Percentiles rank a stretch among this genome's conserved stretches.
Conservation (phyloP, 306 rosid species). For the Aeschynomene evenia region DNA sequence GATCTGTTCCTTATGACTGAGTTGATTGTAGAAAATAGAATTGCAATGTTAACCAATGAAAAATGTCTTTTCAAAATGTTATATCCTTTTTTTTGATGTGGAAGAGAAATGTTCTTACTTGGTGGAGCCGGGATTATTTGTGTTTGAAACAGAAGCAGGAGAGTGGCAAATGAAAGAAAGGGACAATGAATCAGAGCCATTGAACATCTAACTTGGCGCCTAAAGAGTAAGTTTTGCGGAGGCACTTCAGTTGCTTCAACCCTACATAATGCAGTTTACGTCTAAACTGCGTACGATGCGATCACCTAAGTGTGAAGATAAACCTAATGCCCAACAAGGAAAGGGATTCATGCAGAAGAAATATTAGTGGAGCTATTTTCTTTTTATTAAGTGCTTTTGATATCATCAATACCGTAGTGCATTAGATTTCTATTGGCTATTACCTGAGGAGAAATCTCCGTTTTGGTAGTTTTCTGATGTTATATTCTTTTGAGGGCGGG, state of each 20-base stretch:
- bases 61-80: not conserved
- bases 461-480: slow-evolving; percentile 52
- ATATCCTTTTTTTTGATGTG: not conserved
- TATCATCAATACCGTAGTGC: slow-evolving; percentile 44
- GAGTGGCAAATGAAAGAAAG: slow-evolving; percentile 75
- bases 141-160: slow-evolving; percentile 64
- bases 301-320: slow-evolving; percentile 40
- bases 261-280: slow-evolving; percentile 34
- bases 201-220: slow-evolving; percentile 57
- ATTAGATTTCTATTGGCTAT: slow-evolving; percentile 46
- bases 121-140: slow-evolving; percentile 26
- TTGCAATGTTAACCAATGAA: not conserved
- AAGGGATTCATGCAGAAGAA: slow-evolving; percentile 32
- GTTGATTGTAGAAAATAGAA: not conserved
- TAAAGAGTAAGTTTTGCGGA: slow-evolving; percentile 32
- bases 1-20: slow-evolving; percentile 23
- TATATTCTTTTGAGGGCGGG: slow-evolving; percentile 60
- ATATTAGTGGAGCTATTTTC: slow-evolving; percentile 20
- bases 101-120: slow-evolving; percentile 8
- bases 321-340: slow-evolving; percentile 39
- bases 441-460: slow-evolving; percentile 50
- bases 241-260: slow-evolving; percentile 34
- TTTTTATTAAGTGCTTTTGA: slow-evolving; percentile 42
- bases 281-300: slow-evolving; percentile 32
- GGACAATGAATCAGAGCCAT: slow-evolving; percentile 80